Evolutionary conservation across 2,329 filamentous ascomycete species (phyloP).

Genomic region (Beauveria bassiana): DNA sequence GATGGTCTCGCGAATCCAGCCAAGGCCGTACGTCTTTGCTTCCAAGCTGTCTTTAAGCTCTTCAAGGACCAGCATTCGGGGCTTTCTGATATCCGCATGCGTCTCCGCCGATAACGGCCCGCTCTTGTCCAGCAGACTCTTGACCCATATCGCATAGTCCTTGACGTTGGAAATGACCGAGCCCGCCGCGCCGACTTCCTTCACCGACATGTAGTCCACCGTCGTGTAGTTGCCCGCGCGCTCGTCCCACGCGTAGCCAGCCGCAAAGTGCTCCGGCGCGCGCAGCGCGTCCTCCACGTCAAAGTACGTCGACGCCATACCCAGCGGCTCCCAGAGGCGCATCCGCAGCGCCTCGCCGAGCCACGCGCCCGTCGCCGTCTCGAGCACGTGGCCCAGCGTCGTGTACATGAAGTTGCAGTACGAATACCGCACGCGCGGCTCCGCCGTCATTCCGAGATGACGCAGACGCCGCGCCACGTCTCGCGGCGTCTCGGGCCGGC

Average conservation of each 20-base stretch:
- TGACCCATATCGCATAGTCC: conserved; percentile 28
- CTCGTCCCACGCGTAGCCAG: conserved; percentile 29
- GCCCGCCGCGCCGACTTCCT: conserved; percentile 29
- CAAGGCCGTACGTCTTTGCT: conserved; percentile 21
- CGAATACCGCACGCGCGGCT: conserved; percentile 33
- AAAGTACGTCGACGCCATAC: conserved; percentile 35
- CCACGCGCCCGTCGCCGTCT: conserved; percentile 23
- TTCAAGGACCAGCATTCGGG: conserved; percentile 23
- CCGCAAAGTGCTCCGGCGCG: conserved; percentile 23
- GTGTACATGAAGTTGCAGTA: conserved; percentile 42
- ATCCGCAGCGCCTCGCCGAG: conserved; percentile 30
- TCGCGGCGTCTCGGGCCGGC: conserved; percentile 20
- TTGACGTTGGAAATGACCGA: conserved; percentile 30
- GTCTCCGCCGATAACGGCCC: conserved; percentile 17
- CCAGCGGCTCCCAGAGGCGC: conserved; percentile 30
- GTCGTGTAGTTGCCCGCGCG: conserved; percentile 15
- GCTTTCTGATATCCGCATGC: conserved; percentile 21
- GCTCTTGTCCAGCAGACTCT: conserved; percentile 19
- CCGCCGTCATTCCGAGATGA: conserved; percentile 31
- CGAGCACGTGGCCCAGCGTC: conserved; percentile 31
- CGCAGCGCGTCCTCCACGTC: conserved; percentile 14
- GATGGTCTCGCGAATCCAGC: conserved; percentile 22
- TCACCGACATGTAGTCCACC: conserved; percentile 22
- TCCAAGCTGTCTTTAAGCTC: conserved; percentile 16
- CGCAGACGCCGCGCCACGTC: conserved; percentile 30